Evolutionary conservation across 371 early-diverging fungal species (phyloP), one percentile per base, ranked within the genome.

Genomic region (Rhizomucor miehei): DNA sequence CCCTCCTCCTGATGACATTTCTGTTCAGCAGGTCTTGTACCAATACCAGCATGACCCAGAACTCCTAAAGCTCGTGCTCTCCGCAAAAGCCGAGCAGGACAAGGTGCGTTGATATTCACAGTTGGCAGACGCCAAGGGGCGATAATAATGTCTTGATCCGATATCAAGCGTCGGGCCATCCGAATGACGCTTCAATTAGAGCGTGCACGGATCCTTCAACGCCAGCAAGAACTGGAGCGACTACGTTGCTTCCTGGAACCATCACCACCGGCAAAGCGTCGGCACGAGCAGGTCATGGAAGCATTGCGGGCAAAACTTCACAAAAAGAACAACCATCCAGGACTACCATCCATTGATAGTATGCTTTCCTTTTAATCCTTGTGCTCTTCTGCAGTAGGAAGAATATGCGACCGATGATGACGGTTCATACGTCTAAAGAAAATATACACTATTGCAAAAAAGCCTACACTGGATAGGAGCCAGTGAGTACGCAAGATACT

Each of bases 81-180:
- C 41, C 19, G 63, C 63, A 29, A 79, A 79, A 25, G 61, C 75
- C 1, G 80, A 77, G 56, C 77, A 79, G 62, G 77, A 79, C 41
- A 79, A 77, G 67, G 80, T 73, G 71, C 39, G 38, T n/a, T 35
- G 3, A 11, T 16, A 49, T 29, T 29, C 29, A 8, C 3, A 3
- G 8, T 8, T 29, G 3, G 29, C 29, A 5, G 29, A 29, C 3
- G 29, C 29, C 3, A 29, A 29, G 29, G 8, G n/a, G n/a, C n/a
- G n/a, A n/a, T n/a, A n/a, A n/a, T n/a, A n/a, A n/a, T n/a, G n/a
- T n/a, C n/a, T n/a, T n/a, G n/a, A n/a, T n/a, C n/a, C n/a, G n/a
- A 34, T 35, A 23, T 10, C 21, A 19, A 77, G 29, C 29, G 29
- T 5, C 29, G 29, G 29, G 29, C 77, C 21, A 72, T 74, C 1